Base-by-base conservation (phyloP, 1,284 basidiomycete species). In the Trametes pubescens region DNA sequence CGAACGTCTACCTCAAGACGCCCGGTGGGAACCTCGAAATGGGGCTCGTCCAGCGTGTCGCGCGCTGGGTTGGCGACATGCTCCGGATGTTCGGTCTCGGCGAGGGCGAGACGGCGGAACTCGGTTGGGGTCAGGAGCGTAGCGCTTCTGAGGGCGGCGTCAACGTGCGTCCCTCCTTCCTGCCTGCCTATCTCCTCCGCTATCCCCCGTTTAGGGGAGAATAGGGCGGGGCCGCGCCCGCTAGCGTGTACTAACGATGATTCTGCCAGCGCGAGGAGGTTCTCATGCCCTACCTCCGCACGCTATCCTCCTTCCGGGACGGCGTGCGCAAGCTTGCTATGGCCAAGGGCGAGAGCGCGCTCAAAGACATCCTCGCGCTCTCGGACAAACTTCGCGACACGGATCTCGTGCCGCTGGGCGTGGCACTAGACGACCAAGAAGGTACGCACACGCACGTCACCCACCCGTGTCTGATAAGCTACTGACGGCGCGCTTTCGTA, bases 401-500 rank as follows among this genome's bases (percentile, higher is more conserved):
- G 44, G 96, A 98, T 74, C 82, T 99, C 44, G 91, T 97, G 51
- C 92, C 96, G 26, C 83, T 99, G 58, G 98, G 98, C 16, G 94
- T 99, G 6, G 95, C 96, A 11, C 82, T 99, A 47, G 98, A 99
- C 74, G 98, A 99, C 78, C 94, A 96, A 81, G 95, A 96, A 80
- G 95, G 96, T 89, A 70, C 40, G 40, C 40, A n/a, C 14, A 43
- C 40, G 40, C 40, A 16, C 71, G 78, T 72, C 51, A 21, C 59
- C 34, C 38, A 43, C 51, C 51, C 37, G 51, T 22, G 22, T n/a
- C 29, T 24, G 47, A 57, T 51, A 52, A 26, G 34, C 49, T 64
- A 59, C 57, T 64, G 52, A 64, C 57, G 21, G 47, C 4, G 24
- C 14, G 24, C 22, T 29, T 26, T 5, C 24, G 47, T 48, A 26